These are phyloP conservation scores for Zymoseptoria passerinii DNA, from an alignment of 2,329 filamentous ascomycete genomes.

Conservation along the genomic window DNA sequence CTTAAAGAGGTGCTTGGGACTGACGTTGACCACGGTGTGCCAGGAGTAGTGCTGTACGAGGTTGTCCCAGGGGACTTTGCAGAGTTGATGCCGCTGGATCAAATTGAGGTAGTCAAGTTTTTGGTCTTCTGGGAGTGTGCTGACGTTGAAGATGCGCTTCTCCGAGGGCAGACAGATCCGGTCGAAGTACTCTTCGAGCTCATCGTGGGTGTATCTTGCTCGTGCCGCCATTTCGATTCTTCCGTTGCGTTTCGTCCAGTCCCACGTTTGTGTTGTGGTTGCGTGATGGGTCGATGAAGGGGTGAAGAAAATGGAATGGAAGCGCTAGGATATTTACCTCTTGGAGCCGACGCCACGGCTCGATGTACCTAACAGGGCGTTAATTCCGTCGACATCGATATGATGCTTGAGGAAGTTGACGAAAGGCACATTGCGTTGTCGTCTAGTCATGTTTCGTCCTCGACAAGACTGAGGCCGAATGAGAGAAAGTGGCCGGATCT, in stretches of 20 bases:
- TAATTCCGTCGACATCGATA: neutral
- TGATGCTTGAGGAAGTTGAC: neutral
- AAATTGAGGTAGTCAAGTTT: constrained; percentile 19
- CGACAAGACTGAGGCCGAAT: too few species aligned
- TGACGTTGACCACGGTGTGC: constrained; percentile 41
- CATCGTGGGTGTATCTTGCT: constrained; percentile 6
- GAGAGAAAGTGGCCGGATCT: too few species aligned
- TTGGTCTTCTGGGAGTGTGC: constrained; percentile 9
- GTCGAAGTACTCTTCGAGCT: constrained; percentile 22
- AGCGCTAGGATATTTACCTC: neutral
- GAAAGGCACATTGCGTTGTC: neutral
- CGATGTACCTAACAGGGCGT: neutral
- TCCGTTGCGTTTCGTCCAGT: too few species aligned
- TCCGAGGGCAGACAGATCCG: constrained; percentile 20
- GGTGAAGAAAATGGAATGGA: neutral
- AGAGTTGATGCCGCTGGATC: constrained; percentile 35
- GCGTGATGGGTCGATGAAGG: neutral
- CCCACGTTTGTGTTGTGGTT: too few species aligned
- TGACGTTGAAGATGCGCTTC: constrained; percentile 14
- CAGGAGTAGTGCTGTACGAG: constrained; percentile 47
- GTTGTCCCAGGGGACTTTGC: constrained; percentile 50
- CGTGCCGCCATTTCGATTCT: neutral
- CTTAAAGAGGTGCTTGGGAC: constrained; percentile 42
- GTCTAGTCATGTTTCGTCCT: too few species aligned
- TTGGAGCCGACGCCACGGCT: neutral